phyloP scores from a whole-genome alignment of 106 monocot genomes.

The Narthecium ossifragum region DNA sequence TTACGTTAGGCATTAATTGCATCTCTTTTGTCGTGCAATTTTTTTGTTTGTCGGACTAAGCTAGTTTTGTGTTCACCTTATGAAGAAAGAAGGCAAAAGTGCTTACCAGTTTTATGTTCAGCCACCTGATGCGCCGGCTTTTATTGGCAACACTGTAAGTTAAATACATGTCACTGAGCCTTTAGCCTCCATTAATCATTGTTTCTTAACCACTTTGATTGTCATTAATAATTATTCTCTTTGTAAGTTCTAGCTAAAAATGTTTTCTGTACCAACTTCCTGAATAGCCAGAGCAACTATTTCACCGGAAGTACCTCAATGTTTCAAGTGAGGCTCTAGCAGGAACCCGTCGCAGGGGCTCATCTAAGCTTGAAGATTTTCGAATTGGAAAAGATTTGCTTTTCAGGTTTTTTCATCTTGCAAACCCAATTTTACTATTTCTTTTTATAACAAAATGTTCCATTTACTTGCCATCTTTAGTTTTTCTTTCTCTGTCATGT shows the following conservation, averaged over 20 bases:
- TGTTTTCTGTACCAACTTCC: constrained; percentile 17
- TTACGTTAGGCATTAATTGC: constrained; percentile 3
- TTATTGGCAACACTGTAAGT: constrained; percentile 98
- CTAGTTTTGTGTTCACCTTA: constrained; percentile 2
- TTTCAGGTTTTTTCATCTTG: constrained; percentile 45
- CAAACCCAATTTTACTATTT: too few species aligned
- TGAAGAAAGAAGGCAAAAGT: constrained; percentile 72
- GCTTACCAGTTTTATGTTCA: constrained; percentile 93
- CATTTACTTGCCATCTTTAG: too few species aligned
- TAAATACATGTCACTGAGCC: too few species aligned
- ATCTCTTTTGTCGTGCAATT: neutral
- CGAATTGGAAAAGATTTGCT: constrained; percentile 80
- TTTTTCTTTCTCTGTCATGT: too few species aligned
- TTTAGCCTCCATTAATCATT: too few species aligned
- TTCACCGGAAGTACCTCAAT: constrained; percentile 64
- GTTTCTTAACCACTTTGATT: too few species aligned
- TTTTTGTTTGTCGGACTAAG: neutral
- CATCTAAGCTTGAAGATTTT: constrained; percentile 51
- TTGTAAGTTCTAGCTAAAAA: constrained; percentile 16
- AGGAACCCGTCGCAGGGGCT: constrained; percentile 77
- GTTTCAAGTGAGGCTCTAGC: constrained; percentile 92
- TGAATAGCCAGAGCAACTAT: constrained; percentile 98
- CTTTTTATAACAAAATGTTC: too few species aligned
- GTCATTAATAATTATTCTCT: constrained; percentile 11
- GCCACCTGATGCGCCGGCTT: constrained; percentile 83